Evolutionary conservation across 2,329 filamentous ascomycete species (phyloP), one percentile per base, ranked within the genome.

Genomic region (Trichoderma sp.): DNA sequence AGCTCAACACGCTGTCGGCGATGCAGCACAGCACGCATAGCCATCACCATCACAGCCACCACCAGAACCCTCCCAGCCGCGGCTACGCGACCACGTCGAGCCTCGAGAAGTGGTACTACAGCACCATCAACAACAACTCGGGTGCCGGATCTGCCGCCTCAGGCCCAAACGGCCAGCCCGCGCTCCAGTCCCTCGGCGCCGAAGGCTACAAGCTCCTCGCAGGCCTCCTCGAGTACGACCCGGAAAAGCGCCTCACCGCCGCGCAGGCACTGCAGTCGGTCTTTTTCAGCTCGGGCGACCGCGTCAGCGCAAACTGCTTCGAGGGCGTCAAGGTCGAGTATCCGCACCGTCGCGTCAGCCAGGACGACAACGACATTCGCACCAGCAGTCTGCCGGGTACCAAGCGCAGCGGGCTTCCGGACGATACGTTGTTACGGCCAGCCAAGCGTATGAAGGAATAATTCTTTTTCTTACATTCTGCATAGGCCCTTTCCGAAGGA

Each of bases 321-420:
- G 94, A 97, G 78, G 94, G 95, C 0, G 87, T 94, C 67, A 93
- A 94, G 81, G 90, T 90, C 74, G 93, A 96, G 78, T 99, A 99
- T 80, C 96, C 96, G 0, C 91, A 94, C 78, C 88, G 96, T 8
- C 89, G 95, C 63, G 95, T 99, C 53, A 97, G 92, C 76, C 92
- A 97, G 77, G 96, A 99, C 78, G 94, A 98, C 79, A 97, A 97
- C 77, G 96, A 98, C 81, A 98, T 98, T 71, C 87, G 93, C n/a
- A 95, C 93, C 0, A 91, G 91, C 57, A 97, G 94, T 80, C 82
- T 98, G 43, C 94, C 95, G 0, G 96, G 95, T 0, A 97, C 95
- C 0, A 98, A 98, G 84, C 86, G 95, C 73, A 95, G 92, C 74
- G 95, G 93, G 0, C 79, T 97, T 53, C 92, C 92, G 0, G 95